phyloP scores from a whole-genome alignment of 495 filamentous ascomycete genomes.

The Xylaria grammica region DNA sequence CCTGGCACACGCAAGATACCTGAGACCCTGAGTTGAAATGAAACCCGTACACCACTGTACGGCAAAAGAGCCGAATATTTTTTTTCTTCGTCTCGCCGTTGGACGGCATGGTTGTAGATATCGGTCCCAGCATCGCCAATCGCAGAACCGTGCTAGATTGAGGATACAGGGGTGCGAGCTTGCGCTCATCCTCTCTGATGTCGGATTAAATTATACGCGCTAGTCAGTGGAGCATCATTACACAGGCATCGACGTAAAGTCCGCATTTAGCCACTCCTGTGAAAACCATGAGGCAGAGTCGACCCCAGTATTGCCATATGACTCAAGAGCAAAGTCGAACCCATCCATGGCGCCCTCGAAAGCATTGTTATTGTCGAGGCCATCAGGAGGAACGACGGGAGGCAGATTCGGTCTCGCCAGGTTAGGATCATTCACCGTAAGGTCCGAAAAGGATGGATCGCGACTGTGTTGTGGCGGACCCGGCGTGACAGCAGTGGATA shows the following conservation, averaged over 20 bases:
- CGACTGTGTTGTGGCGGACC: conserved; percentile 27
- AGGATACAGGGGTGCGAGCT: too few relatives aligned
- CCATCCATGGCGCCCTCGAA: conserved; percentile 45
- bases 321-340: conserved; percentile 40
- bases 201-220: too few relatives aligned
- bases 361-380: conserved; percentile 40
- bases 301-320: conserved; percentile 38
- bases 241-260: conserved; percentile 36
- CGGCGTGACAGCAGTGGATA: conserved; percentile 24
- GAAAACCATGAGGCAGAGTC: conserved; percentile 38
- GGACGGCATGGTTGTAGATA: too few relatives aligned
- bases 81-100: too few relatives aligned
- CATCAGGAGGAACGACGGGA: conserved; percentile 32
- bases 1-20: too few relatives aligned
- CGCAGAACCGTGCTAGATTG: too few relatives aligned
- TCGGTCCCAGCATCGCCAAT: too few relatives aligned
- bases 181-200: too few relatives aligned
- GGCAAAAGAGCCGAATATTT: too few relatives aligned
- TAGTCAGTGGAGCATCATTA: conserved; percentile 17
- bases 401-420: conserved; percentile 31
- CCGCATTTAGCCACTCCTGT: conserved; percentile 38
- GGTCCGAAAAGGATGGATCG: conserved; percentile 30
- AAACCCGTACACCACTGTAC: too few relatives aligned
- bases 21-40: too few relatives aligned
- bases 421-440: conserved; percentile 30